Evolutionary conservation across 2,329 filamentous ascomycete species (phyloP).

Genomic region (Alternaria solani): DNA sequence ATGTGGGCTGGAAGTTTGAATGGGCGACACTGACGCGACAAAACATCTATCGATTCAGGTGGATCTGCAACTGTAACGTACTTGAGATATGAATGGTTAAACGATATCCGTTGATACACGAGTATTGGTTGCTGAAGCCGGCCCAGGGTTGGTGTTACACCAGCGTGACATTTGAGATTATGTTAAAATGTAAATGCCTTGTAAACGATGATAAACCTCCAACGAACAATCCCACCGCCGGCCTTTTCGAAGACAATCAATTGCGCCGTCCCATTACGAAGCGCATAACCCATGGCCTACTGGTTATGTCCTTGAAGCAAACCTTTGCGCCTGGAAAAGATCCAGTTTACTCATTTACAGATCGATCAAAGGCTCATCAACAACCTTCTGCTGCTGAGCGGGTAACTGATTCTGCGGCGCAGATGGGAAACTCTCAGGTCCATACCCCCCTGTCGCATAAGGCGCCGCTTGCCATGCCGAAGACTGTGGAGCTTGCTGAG

Average conservation of each 20-base stretch:
- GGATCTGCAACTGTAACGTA: background rate
- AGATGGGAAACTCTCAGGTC: constrained; percentile 66
- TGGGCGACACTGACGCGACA: background rate
- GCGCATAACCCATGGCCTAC: background rate
- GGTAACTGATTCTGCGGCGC: constrained; percentile 66
- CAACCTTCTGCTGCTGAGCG: constrained; percentile 58
- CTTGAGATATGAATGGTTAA: background rate
- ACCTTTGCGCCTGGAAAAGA: background rate
- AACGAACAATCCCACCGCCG: background rate
- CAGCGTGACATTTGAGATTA: background rate
- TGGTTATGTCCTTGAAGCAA: background rate
- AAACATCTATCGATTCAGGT: background rate
- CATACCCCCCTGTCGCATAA: constrained; percentile 51
- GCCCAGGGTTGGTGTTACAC: background rate
- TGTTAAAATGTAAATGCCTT: background rate
- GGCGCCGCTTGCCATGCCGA: constrained; percentile 47
- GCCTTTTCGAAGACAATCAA: background rate
- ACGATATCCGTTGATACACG: background rate
- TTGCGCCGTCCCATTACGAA: background rate
- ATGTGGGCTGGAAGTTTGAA: background rate
- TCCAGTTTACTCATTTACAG: constrained; percentile 57
- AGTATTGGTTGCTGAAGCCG: background rate
- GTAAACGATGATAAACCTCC: background rate
- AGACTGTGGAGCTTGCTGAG: constrained; percentile 43
- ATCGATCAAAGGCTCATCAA: constrained; percentile 84